Evolutionary conservation across 495 filamentous ascomycete genomes (phyloP).

Genomic region (Daldinia concentrica): DNA sequence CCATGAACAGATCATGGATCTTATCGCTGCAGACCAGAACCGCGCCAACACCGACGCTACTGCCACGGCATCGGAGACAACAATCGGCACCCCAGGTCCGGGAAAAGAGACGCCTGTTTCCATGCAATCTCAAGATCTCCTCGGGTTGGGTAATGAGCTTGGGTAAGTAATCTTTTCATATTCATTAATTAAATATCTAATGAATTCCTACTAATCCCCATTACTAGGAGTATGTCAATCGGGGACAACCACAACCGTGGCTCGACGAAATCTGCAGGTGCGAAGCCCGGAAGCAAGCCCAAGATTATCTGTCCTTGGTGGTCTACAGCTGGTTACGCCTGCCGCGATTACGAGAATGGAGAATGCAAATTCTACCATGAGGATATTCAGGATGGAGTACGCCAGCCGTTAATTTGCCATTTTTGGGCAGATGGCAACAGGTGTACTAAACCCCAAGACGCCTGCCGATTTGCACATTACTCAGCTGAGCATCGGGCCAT

Average conservation of each 20-base stretch:
- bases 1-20: slow-evolving; percentile 18
- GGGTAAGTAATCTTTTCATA: slow-evolving; percentile 8
- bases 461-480: slow-evolving; percentile 31
- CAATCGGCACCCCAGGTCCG: not conserved
- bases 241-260: not conserved
- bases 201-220: not conserved
- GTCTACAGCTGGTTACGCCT: slow-evolving; percentile 10
- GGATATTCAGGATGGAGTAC: slow-evolving; percentile 13
- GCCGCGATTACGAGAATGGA: slow-evolving; percentile 13
- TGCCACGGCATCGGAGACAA: not conserved
- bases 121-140: slow-evolving; percentile 14
- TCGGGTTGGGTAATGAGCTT: slow-evolving; percentile 5
- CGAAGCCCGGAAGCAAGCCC: not conserved
- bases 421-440: slow-evolving; percentile 28
- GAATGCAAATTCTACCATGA: slow-evolving; percentile 20
- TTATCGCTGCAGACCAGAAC: slow-evolving; percentile 16
- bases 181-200: not conserved
- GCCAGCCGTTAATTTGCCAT: slow-evolving; percentile 27
- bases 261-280: not conserved
- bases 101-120: slow-evolving; percentile 27
- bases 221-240: not conserved
- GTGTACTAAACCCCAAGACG: slow-evolving; percentile 16
- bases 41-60: not conserved
- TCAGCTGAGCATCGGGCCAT: slow-evolving; percentile 1
- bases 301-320: slow-evolving; percentile 41